phyloP scores from a whole-genome alignment of 2,329 filamentous ascomycete genomes.

The Chaetomiaceae sp. region DNA sequence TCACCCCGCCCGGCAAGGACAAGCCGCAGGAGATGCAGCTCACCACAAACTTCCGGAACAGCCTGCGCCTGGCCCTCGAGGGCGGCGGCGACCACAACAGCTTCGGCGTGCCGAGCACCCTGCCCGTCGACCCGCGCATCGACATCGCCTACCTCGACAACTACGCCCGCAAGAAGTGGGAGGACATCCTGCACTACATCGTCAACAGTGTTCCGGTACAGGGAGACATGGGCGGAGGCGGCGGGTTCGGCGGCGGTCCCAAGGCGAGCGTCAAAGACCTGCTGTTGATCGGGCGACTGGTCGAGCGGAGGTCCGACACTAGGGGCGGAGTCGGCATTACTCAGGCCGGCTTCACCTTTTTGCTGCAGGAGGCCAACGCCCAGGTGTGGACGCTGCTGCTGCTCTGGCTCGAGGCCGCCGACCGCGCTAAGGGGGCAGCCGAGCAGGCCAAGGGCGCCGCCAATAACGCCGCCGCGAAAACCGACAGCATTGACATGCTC shows the following conservation, averaged over 20 bases:
- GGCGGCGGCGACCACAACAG: conserved; percentile 81
- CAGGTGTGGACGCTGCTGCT: conserved; percentile 96
- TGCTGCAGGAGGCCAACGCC: conserved; percentile 91
- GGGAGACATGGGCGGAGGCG: conserved; percentile 41
- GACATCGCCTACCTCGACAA: conserved; percentile 72
- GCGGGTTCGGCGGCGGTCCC: conserved; percentile 48
- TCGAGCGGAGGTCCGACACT: conserved; percentile 50
- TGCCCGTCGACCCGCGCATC: conserved; percentile 58
- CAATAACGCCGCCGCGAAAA: conserved; percentile 46
- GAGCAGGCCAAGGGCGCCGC: conserved; percentile 25
- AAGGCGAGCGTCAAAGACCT: conserved; percentile 80
- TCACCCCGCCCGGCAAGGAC: conserved; percentile 56
- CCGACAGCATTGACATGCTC: conserved; percentile 90
- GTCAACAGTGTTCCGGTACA: conserved; percentile 63
- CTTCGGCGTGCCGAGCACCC: conserved; percentile 79
- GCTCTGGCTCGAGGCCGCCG: conserved; percentile 83
- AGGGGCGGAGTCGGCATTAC: conserved; percentile 67
- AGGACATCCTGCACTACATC: conserved; percentile 92
- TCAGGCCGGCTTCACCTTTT: conserved; percentile 87
- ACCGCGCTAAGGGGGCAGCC: conserved; percentile 47
- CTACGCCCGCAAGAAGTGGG: conserved; percentile 87
- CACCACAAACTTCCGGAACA: conserved; percentile 75
- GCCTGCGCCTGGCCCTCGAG: conserved; percentile 80
- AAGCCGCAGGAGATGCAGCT: conserved; percentile 69
- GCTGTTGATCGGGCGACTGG: conserved; percentile 73